Conservation (phyloP, 2,329 filamentous ascomycete species). For the Xenoacremonium recifei region DNA sequence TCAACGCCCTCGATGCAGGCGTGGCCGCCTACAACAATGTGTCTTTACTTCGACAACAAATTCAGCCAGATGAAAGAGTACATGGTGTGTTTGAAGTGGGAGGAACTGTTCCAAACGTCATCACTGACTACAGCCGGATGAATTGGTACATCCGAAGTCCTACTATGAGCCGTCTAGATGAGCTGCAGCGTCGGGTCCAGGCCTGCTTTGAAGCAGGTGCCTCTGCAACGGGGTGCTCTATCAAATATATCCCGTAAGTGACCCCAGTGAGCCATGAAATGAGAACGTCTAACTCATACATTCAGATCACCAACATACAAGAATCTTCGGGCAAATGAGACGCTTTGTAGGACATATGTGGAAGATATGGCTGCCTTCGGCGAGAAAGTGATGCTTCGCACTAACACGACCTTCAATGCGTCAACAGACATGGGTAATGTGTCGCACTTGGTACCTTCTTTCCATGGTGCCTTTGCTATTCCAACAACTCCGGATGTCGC, state of each 20-base stretch:
- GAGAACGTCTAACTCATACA: neutral
- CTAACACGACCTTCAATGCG: constrained; percentile 7
- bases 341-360: constrained; percentile 42
- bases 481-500: constrained; percentile 34
- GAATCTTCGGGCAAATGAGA: constrained; percentile 39
- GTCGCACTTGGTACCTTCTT: constrained; percentile 43
- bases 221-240: constrained; percentile 32
- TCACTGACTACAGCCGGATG: constrained; percentile 11
- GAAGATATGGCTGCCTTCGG: constrained; percentile 40
- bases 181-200: constrained; percentile 32
- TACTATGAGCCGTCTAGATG: constrained; percentile 6
- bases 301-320: constrained; percentile 11
- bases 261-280: neutral
- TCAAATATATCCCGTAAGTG: constrained; percentile 15
- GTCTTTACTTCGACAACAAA: constrained; percentile 37
- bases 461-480: constrained; percentile 49
- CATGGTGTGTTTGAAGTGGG: constrained; percentile 38
- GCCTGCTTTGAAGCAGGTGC: constrained; percentile 37
- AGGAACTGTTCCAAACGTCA: constrained; percentile 15
- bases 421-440: constrained; percentile 52
- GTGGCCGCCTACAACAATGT: constrained; percentile 36
- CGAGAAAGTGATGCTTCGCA: constrained; percentile 29
- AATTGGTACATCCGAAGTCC: constrained; percentile 13
- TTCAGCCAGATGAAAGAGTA: constrained; percentile 34
- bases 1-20: constrained; percentile 38